Conservation (phyloP, 2,329 filamentous ascomycete species). For the Paraconiothyrium sp. region DNA sequence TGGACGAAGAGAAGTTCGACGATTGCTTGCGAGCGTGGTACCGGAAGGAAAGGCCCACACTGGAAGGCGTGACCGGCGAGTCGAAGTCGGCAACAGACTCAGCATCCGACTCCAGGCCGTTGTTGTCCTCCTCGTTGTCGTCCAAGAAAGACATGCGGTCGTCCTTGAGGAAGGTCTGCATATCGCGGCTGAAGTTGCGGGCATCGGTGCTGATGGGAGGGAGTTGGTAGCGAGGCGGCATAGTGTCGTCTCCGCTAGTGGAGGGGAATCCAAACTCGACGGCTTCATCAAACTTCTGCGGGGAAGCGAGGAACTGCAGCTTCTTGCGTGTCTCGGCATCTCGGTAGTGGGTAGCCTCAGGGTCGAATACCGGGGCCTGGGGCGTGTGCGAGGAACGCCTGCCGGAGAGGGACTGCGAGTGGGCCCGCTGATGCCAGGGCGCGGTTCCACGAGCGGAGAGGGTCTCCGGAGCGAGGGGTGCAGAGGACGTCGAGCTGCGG, state of each 20-base stretch:
- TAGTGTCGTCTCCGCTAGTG: conserved; percentile 36
- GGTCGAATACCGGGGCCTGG: conserved; percentile 60
- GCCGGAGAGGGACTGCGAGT: conserved; percentile 39
- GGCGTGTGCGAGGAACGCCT: conserved; percentile 42
- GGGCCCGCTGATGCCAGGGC: conserved; percentile 44
- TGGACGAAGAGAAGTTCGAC: conserved; percentile 44
- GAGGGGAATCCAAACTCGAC: conserved; percentile 92
- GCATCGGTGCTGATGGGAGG: conserved; percentile 50
- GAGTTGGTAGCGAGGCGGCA: conserved; percentile 38
- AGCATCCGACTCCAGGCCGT: conserved; percentile 43
- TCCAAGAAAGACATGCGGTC: conserved; percentile 60
- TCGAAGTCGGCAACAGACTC: conserved; percentile 47
- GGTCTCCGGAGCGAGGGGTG: conserved; percentile 56
- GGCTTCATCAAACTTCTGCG: conserved; percentile 95
- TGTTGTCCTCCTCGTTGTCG: conserved; percentile 40
- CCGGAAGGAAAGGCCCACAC: conserved; percentile 45
- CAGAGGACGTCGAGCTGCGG: conserved; percentile 60
- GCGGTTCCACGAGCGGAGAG: conserved; percentile 39
- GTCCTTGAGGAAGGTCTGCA: conserved; percentile 67
- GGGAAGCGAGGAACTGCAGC: conserved; percentile 85
- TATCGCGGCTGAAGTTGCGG: conserved; percentile 59
- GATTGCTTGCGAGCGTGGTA: conserved; percentile 42
- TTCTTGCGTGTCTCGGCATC: conserved; percentile 89
- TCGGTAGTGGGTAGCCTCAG: conserved; percentile 82
- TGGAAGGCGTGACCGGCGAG: conserved; percentile 50